These are phyloP conservation scores for Camelina neglecta DNA, from an alignment of 345 rosid genomes.

Conservation along the genomic window DNA sequence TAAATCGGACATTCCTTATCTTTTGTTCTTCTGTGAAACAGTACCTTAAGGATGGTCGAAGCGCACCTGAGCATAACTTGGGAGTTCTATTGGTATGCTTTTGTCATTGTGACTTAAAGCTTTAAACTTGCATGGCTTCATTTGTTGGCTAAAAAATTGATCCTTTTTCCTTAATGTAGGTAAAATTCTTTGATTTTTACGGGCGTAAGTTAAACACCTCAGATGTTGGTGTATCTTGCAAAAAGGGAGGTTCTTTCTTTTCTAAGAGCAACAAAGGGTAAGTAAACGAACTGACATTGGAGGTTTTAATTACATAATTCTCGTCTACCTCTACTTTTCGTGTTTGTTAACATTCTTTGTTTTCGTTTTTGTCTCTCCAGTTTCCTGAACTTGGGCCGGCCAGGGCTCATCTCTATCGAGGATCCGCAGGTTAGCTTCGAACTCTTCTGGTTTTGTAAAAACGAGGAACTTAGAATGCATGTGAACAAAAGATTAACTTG, in stretches of 20 bases:
- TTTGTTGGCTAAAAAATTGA: constrained; percentile 24
- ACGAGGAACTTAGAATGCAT: not conserved
- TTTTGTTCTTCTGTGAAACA: constrained; percentile 47
- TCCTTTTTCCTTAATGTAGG: constrained; percentile 52
- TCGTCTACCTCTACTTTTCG: constrained; percentile 6
- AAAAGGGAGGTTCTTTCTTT: constrained; percentile 66
- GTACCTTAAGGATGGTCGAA: constrained; percentile 57
- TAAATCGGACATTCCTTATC: not conserved
- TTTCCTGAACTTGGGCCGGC: constrained; percentile 61
- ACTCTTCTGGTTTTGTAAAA: constrained; percentile 26
- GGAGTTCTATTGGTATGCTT: constrained; percentile 81
- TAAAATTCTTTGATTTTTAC: constrained; percentile 85
- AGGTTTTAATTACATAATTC: constrained; percentile 16
- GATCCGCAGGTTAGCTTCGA: constrained; percentile 78
- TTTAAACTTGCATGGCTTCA: constrained; percentile 2
- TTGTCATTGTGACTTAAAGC: constrained; percentile 6
- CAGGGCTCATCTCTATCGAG: constrained; percentile 85
- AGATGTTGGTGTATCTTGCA: constrained; percentile 94
- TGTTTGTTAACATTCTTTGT: not conserved
- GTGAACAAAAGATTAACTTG: constrained; percentile 15
- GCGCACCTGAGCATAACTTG: constrained; percentile 73
- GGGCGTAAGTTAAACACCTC: constrained; percentile 78
- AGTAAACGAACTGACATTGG: constrained; percentile 21
- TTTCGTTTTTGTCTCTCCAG: constrained; percentile 42
- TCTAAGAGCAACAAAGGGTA: constrained; percentile 79